Base-by-base conservation (phyloP, 768 basidiomycete genomes). In the Cyathus striatus region DNA sequence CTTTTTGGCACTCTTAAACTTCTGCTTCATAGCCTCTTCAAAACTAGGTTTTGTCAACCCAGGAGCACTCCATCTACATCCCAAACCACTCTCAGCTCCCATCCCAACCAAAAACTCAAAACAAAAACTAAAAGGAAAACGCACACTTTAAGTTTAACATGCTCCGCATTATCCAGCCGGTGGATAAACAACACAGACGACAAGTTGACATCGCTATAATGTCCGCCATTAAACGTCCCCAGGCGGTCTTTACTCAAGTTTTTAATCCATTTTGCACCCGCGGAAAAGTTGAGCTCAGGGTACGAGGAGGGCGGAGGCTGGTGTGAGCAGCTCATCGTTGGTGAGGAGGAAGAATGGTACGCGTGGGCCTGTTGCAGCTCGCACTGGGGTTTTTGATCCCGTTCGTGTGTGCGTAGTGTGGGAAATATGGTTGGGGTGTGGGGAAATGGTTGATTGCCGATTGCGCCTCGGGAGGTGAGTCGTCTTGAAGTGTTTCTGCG, bases 1-100 rank as follows among this genome's bases (percentile, higher is more conserved):
- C 63, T 97, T 98, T 66, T 83, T 83, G 10, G 88, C 86, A 2
- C 81, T 74, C 61, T 73, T 83, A 62, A 90, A 97, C 36, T 78
- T 78, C 55, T 91, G 73, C 56, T 83, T 76, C 65, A 90, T 81
- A 0, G 94, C 96, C 56, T 97, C 91, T 36, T 79, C 72, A 59
- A 97, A 99, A 1, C 77, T 72, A 6, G 93, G 91, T 66, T 97
- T 97, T 21, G 79, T 76, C 32, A 81, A 63, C 0, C 86, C 91
- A 0, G 93, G 93, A 2, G 92, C 91, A 51, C 81, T 87, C 94
- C 94, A 99, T 43, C 75, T 76, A 48, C 33, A 17, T 34, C n/a
- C 9, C 9, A 5, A 22, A 14, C 41, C 7, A n/a, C 32, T 23
- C 41, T 14, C 9, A 36, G 21, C 32, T 4, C 5, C 16, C 21